Base-by-base conservation (phyloP, 148 eudicot genomes). In the Beta vulgaris region DNA sequence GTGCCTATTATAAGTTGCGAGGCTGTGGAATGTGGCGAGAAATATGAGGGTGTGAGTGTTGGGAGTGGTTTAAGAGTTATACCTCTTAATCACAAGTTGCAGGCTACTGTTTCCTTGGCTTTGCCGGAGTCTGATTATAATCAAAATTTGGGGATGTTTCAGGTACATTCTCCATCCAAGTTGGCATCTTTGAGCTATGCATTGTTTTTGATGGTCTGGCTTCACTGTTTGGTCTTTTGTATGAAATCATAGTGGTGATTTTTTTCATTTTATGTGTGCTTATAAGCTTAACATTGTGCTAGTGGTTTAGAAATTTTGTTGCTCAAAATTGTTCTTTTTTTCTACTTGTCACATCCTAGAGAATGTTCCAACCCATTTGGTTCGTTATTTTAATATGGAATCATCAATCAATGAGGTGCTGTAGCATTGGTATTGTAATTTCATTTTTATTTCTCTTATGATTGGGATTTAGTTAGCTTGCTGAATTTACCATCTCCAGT, bases 111-210 rank as follows among this genome's bases (percentile, higher is more conserved):
- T 62, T 77, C 81, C 11, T 79, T 93, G 84, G 85, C 79, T 28
- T 68, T 93, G 83, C 98, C 98, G 0, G 98, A 93, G 73, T 93
- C 98, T 14, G 93, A 90, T 62, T 92, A 92, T 71, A 95, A 95
- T 79, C 83, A 83, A 74, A 86, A 90, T 71, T 88, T 95, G 74
- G 98, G 97, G 72, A 84, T 90, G 34, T 95, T 95, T 79, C 98
- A 95, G 97, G 97, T 95, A 85, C 35, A 23, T 26, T 73, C 32
- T 2, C 42, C 12, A 26, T n/a, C 19, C n/a, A 73, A 69, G 55
- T 29, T 54, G 13, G 7, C 62, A 25, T 60, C 70, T 80, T 69
- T 39, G 2, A 37, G 6, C 3, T 55, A 14, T 32, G 10, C 16
- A 15, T 28, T 73, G 44, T 28, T 34, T 69, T 42, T 66, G 49